These are phyloP conservation scores for Pseudopithomyces chartarum DNA, from an alignment of 2,329 filamentous ascomycete species.

Conservation along the genomic window DNA sequence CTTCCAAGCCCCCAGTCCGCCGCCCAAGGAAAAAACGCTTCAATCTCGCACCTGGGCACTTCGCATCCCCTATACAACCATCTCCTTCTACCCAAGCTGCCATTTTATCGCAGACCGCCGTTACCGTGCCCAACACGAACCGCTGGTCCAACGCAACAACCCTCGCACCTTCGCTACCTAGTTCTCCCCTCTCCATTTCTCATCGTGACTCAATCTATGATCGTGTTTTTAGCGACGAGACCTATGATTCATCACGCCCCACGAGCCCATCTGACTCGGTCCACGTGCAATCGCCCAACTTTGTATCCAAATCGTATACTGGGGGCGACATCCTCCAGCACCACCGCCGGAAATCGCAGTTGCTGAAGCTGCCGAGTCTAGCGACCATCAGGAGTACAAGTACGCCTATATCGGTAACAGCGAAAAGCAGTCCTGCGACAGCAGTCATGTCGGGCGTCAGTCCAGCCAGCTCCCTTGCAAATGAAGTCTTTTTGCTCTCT, in stretches of 20 bases:
- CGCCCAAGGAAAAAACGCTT: conserved; percentile 74
- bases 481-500: conserved; percentile 36
- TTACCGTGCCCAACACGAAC: conserved; percentile 59
- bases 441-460: conserved; percentile 39
- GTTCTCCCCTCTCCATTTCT: conserved; percentile 77
- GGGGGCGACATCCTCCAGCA: conserved; percentile 24
- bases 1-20: conserved; percentile 58
- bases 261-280: conserved; percentile 79
- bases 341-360: conserved; percentile 29
- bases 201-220: conserved; percentile 79
- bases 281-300: conserved; percentile 61
- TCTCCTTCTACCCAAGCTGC: conserved; percentile 58
- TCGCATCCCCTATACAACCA: conserved; percentile 46
- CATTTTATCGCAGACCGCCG: conserved; percentile 67
- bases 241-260: conserved; percentile 71
- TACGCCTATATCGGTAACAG: conserved; percentile 37
- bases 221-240: conserved; percentile 62
- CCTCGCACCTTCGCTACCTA: conserved; percentile 71
- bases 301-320: conserved; percentile 48
- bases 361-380: conserved; percentile 35
- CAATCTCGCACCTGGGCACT: conserved; percentile 61
- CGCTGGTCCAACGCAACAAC: conserved; percentile 72
- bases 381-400: conserved; percentile 38
- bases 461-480: conserved; percentile 36
- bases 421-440: conserved; percentile 41